Evolutionary conservation across 1,139 yeast genomes (phyloP).

Genomic region (Suhomyces panamericanus): DNA sequence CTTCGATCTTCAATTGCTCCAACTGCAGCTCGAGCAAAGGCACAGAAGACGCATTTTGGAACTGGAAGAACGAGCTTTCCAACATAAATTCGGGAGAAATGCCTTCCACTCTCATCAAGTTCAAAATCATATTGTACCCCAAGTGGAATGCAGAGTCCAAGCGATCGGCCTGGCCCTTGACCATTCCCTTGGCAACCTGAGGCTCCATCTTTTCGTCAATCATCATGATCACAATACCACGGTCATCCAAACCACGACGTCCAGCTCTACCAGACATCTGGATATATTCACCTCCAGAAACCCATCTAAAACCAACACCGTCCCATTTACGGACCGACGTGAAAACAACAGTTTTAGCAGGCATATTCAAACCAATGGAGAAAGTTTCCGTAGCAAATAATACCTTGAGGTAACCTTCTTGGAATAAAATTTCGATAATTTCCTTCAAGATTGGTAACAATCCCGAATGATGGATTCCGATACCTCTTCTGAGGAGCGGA

Average conservation of each 20-base stretch:
- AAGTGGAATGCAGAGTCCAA: conserved; percentile 95
- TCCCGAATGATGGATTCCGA: conserved; percentile 98
- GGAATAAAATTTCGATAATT: conserved; percentile 93
- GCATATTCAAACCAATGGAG: conserved; percentile 97
- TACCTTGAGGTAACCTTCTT: conserved; percentile 92
- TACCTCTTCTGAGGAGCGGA: conserved; percentile 88
- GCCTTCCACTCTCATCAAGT: conserved; percentile 95
- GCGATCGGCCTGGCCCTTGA: conserved; percentile 96
- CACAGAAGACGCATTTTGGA: conserved; percentile 88
- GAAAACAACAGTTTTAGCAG: conserved; percentile 97
- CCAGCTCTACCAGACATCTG: conserved; percentile 99
- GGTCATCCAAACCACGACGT: conserved; percentile 97
- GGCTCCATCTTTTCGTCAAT: conserved; percentile 99
- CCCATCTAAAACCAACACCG: conserved; percentile 97
- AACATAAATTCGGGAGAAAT: conserved; percentile 97
- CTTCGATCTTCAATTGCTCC: conserved; percentile 49
- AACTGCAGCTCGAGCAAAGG: conserved; percentile 76
- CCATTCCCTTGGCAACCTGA: conserved; percentile 98
- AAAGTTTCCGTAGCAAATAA: conserved; percentile 97
- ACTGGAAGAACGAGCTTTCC: conserved; percentile 90
- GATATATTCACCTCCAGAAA: conserved; percentile 97
- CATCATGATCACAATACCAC: conserved; percentile 99
- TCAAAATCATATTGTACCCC: conserved; percentile 95
- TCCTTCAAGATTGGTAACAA: conserved; percentile 92
- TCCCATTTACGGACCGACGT: conserved; percentile 98